Conservation (phyloP, 139 green algal species). For the Zygnema cylindricum region DNA sequence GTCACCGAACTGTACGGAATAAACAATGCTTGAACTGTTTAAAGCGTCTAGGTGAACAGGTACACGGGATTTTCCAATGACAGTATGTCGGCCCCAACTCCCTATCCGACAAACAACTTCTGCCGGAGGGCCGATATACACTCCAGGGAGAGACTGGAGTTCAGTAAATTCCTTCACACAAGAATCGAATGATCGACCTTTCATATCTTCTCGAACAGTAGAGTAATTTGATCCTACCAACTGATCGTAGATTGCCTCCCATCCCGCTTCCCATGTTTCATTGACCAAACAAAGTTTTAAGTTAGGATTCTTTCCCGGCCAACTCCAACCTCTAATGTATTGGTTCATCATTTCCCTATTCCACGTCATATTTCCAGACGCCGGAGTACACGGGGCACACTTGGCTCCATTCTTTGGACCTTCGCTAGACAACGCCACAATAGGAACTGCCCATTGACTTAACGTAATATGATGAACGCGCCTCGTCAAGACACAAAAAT, state of each 20-base stretch:
- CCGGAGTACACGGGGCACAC: conserved; percentile 11
- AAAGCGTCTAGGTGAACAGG: background rate
- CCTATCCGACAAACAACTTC: background rate
- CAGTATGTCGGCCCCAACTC: background rate
- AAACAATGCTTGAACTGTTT: background rate
- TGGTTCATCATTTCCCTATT: background rate
- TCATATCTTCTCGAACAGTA: background rate
- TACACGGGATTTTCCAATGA: background rate
- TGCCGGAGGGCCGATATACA: background rate
- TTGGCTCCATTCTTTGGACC: conserved; percentile 24
- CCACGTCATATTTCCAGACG: background rate
- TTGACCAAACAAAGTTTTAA: background rate
- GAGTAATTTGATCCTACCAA: background rate
- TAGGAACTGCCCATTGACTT: background rate
- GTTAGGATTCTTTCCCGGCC: background rate
- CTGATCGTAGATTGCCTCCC: background rate
- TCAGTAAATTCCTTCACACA: background rate
- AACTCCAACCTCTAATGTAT: background rate
- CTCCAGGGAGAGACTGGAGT: background rate
- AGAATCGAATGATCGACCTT: background rate
- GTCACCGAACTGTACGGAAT: background rate
- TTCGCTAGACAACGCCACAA: background rate
- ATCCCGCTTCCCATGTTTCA: background rate
- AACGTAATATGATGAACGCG: background rate
- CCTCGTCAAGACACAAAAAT: conserved; percentile 3